phyloP scores from a whole-genome alignment of 2,329 filamentous ascomycete species.

The Colletotrichum noveboracense region DNA sequence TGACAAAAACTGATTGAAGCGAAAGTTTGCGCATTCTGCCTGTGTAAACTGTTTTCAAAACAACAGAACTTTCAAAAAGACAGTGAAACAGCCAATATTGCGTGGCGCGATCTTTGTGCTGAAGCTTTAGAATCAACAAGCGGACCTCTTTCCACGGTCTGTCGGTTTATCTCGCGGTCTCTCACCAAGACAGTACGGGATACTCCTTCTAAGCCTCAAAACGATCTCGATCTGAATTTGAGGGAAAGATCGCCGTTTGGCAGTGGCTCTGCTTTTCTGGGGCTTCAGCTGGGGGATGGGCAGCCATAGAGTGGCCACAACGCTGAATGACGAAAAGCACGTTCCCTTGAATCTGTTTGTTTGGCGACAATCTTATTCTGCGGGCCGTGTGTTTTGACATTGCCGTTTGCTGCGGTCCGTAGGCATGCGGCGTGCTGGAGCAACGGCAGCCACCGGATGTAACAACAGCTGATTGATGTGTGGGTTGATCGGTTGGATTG shows the following conservation, averaged over 20 bases:
- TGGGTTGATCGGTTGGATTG: constrained; percentile 4
- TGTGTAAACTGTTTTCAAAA: neutral
- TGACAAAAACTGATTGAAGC: neutral
- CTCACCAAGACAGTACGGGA: neutral
- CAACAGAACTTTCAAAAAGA: neutral
- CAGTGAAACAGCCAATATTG: neutral
- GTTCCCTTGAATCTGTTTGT: constrained; percentile 16
- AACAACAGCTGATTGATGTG: constrained; percentile 1
- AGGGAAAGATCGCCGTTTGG: neutral
- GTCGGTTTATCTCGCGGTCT: neutral
- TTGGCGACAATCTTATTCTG: constrained; percentile 14
- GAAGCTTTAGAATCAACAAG: neutral
- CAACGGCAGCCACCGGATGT: constrained; percentile 12
- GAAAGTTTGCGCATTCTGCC: neutral
- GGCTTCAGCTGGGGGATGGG: neutral
- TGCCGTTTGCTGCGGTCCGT: neutral
- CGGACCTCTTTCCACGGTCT: neutral
- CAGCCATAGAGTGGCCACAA: neutral
- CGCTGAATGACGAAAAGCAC: constrained; percentile 9
- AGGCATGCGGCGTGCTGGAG: constrained; percentile 15
- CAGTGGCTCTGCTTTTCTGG: neutral
- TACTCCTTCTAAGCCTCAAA: neutral
- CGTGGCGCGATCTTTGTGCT: neutral
- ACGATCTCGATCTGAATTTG: constrained; percentile 9
- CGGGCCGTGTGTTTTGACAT: constrained; percentile 12